Evolutionary conservation across 331 rosid genomes (phyloP), one percentile per base, ranked within the genome.

Genomic region (Quercus phellos): DNA sequence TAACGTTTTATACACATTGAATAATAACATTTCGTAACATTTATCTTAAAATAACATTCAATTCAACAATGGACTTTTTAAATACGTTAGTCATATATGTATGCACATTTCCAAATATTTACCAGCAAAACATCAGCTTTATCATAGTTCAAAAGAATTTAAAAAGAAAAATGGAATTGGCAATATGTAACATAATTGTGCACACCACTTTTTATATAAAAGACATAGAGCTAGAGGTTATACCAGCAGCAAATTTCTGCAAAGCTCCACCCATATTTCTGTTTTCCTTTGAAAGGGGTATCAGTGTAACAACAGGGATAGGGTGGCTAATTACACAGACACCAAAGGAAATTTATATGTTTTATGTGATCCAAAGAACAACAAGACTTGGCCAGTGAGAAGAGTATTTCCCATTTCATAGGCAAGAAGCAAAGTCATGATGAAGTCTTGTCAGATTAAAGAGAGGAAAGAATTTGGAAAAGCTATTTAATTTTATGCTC

Each of bases 241-340:
- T 27, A 77, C 87, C 90, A 6, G 91, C 72, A 78, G 84, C 27
- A 4, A 81, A 42, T 76, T 75, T 85, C 80, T 42, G 72, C 43
- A 85, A 82, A 79, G 89, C 51, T 19, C 79, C 80, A 5, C 94
- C 94, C 97, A 91, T 91, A 11, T 76, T 72, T 61, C 55, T 66
- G 18, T 74, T 54, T 42, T 0, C 14, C 27, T 17, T 27, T 61
- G 70, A 78, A 67, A 64, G 61, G 35, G 78, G 0, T 60, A 51
- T 58, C 77, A 68, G 0, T 60, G 69, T 58, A 75, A 68, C 27
- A 34, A 68, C 54, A 12, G 54, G 35, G 67, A 35, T 4, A 59
- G n/a, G 56, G 54, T 72, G 73, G 50, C 56, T 43, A 76, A 71
- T 51, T 29, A 26, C n/a, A 4, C 72, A 32, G 69, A 74, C 0